phyloP scores from a whole-genome alignment of 345 rosid species.

The Salix dunnii region DNA sequence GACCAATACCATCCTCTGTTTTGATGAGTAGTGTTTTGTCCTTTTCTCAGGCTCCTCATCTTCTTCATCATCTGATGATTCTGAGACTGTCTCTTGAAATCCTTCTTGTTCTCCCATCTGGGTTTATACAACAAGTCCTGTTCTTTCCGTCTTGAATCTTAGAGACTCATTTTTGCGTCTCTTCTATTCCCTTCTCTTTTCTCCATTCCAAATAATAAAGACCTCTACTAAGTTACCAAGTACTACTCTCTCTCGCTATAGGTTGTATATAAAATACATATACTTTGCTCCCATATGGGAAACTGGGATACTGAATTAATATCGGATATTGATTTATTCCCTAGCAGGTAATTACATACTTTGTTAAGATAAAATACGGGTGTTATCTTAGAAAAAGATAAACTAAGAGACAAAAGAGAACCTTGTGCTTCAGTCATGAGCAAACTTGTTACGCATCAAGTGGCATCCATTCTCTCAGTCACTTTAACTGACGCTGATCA shows the following conservation, averaged over 20 bases:
- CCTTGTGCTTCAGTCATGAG: too few relatives aligned
- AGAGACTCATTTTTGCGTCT: neutral
- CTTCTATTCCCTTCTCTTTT: neutral
- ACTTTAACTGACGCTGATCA: too few relatives aligned
- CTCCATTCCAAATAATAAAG: neutral
- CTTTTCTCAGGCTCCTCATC: slow-evolving; percentile 25
- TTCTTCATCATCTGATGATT: neutral
- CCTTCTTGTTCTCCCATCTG: neutral
- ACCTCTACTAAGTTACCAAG: too few relatives aligned
- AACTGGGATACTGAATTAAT: neutral
- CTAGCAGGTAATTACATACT: neutral
- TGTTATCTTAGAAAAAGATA: neutral
- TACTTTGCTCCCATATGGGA: neutral
- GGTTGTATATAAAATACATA: neutral
- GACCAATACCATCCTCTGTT: slow-evolving; percentile 44
- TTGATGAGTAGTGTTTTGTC: slow-evolving; percentile 43
- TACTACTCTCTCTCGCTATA: neutral
- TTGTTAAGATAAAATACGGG: neutral
- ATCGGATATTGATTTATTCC: neutral
- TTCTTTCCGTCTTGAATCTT: neutral
- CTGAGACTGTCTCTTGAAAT: neutral
- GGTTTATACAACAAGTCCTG: neutral
- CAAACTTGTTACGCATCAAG: too few relatives aligned
- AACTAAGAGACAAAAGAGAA: too few relatives aligned
- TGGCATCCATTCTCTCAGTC: too few relatives aligned